Conservation (phyloP, 352 stramenopile species). For the Phytophthora cactorum region DNA sequence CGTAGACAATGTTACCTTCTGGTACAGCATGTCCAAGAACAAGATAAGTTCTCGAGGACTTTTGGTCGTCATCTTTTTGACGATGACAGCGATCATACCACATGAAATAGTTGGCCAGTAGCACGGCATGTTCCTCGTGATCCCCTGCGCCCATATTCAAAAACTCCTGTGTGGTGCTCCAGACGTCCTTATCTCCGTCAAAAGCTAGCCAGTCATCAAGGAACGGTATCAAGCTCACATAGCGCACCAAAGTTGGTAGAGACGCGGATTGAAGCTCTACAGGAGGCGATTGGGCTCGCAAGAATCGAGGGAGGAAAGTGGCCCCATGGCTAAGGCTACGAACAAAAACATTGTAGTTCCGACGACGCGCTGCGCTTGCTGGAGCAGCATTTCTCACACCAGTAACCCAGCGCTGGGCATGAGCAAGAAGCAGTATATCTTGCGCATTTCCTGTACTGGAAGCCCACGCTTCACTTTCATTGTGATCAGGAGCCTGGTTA, state of each 20-base stretch:
- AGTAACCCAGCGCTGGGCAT: conserved; percentile 34
- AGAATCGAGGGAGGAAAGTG: conserved; percentile 75
- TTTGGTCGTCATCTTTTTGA: conserved; percentile 26
- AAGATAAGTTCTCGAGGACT: conserved; percentile 67
- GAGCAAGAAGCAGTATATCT: conserved; percentile 27
- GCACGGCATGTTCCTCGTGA: conserved; percentile 91
- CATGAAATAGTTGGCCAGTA: conserved; percentile 92
- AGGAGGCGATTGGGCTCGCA: conserved; percentile 80
- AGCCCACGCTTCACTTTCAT: conserved; percentile 32
- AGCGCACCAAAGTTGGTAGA: conserved; percentile 71
- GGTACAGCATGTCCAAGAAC: conserved; percentile 85
- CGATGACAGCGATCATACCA: conserved; percentile 73
- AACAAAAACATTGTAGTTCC: conserved; percentile 80
- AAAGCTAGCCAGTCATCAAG: conserved; percentile 92
- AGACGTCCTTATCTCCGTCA: conserved; percentile 81
- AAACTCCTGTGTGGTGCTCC: conserved; percentile 91
- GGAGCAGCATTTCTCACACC: conserved; percentile 22
- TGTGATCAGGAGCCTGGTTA: not conserved
- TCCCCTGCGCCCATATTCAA: conserved; percentile 90
- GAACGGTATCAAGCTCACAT: conserved; percentile 92
- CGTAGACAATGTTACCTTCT: conserved; percentile 90
- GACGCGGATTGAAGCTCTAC: conserved; percentile 30
- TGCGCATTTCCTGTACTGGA: conserved; percentile 25
- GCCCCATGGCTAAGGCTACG: conserved; percentile 68
- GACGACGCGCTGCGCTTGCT: conserved; percentile 26